These are phyloP conservation scores for Diplocarpon rosae DNA, from an alignment of 2,329 filamentous ascomycete genomes.

Conservation along the genomic window DNA sequence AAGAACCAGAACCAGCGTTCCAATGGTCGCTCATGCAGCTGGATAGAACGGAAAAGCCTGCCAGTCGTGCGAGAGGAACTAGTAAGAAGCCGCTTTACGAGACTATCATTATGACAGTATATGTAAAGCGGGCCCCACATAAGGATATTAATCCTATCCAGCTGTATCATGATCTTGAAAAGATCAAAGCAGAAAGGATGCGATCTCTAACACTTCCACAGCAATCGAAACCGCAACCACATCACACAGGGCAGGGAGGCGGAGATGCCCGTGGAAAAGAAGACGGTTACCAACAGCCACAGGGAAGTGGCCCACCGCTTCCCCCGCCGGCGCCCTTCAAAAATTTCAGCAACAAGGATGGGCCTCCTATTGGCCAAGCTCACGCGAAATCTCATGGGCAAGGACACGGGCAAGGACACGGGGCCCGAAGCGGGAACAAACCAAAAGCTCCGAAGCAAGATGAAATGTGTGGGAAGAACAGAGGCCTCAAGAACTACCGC, in stretches of 20 bases:
- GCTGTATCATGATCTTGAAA: slow-evolving; percentile 17
- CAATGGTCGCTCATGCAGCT: slow-evolving; percentile 25
- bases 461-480: slow-evolving; percentile 1
- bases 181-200: slow-evolving; percentile 9
- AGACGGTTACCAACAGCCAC: slow-evolving; percentile 1
- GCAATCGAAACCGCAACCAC: slow-evolving; percentile 2
- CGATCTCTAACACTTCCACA: slow-evolving; percentile 8
- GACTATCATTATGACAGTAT: slow-evolving; percentile 22
- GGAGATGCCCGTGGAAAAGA: background rate
- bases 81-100: slow-evolving; percentile 12
- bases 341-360: background rate
- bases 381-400: background rate
- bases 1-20: slow-evolving; percentile 19
- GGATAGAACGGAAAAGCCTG: slow-evolving; percentile 8
- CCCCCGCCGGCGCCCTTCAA: background rate
- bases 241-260: background rate
- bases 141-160: slow-evolving; percentile 13
- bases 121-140: slow-evolving; percentile 17
- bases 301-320: background rate
- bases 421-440: slow-evolving; percentile 1
- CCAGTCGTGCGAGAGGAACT: slow-evolving; percentile 5
- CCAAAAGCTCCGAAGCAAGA: background rate
- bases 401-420: background rate
- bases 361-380: background rate
- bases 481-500: slow-evolving; percentile 1